Evolutionary conservation across 129 eudicot species (phyloP), one percentile per base, ranked within the genome.

Genomic region (Heracleum sosnowskyi): DNA sequence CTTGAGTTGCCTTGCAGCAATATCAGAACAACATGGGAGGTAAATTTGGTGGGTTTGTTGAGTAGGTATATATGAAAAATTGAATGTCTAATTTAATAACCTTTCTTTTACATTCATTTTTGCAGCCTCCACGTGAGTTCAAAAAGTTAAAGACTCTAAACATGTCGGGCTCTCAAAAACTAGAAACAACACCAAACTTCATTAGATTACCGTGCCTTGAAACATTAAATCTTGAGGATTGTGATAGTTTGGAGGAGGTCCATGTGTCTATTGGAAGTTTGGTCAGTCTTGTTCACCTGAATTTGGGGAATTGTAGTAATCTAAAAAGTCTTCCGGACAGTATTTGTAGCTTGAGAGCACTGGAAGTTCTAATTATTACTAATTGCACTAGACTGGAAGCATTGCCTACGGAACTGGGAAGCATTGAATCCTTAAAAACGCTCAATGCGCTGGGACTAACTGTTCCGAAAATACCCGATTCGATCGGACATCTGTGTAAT

Each of bases 241-340:
- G 77, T 34, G 22, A 1, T 2, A 15, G 4, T 24, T 42, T 83
- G 74, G 22, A 47, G n/a, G 77, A 70, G 69, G 33, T 83, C 28
- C 75, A 83, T 66, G 60, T 29, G 1, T 83, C 83, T 3, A 68
- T 66, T 74, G 83, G 69, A 45, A 24, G 73, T 63, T 63, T 76
- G 39, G 77, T 29, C 39, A 69, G 45, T 8, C 84, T 81, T 53
- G 10, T 77, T 77, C 28, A 13, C 7, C 60, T 82, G 22, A 26
- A 77, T 62, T 33, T 82, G 45, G 45, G 73, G 17, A 73, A 69
- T 1, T 81, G 84, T 49, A 8, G n/a, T 17, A 79, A 29, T 26
- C 26, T 79, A 60, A 73, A 28, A 55, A 53, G 42, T 77, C 11
- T 74, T 66, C 78, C 78, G 0, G 29, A 33, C 37, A 40, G 62